Evolutionary conservation across 179 eudicot genomes (phyloP).

Genomic region (Vitellaria paradoxa): DNA sequence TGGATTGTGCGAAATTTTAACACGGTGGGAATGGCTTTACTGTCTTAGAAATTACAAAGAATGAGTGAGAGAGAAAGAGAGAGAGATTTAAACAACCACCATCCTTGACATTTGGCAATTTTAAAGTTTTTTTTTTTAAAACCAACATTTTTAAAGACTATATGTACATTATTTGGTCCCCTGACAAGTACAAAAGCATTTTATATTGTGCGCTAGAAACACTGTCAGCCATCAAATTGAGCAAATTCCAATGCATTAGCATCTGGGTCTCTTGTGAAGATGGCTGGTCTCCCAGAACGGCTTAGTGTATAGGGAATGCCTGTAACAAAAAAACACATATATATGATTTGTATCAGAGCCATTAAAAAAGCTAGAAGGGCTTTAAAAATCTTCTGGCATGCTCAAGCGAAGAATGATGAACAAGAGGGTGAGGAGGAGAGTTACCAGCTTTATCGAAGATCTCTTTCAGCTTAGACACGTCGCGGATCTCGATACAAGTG

Average conservation of each 20-base stretch:
- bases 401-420: background rate
- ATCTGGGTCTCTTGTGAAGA: slow-evolving; percentile 89
- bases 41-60: too few species aligned
- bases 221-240: slow-evolving; percentile 41
- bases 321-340: slow-evolving; percentile 17
- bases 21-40: too few species aligned
- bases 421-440: background rate
- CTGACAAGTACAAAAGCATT: background rate
- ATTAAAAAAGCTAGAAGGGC: background rate
- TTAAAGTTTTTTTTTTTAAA: too few species aligned
- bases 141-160: background rate
- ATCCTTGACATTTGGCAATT: background rate
- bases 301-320: slow-evolving; percentile 93
- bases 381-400: background rate
- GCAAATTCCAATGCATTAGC: slow-evolving; percentile 92
- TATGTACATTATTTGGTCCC: background rate
- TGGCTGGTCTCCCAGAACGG: slow-evolving; percentile 93
- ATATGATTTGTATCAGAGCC: background rate
- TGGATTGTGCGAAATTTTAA: too few species aligned
- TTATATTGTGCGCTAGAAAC: background rate
- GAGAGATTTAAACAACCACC: background rate
- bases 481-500: slow-evolving; percentile 69
- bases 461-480: slow-evolving; percentile 81
- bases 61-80: too few species aligned
- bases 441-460: slow-evolving; percentile 85